Base-by-base conservation (phyloP, 352 stramenopile genomes). In the Globisporangium lucens region DNA sequence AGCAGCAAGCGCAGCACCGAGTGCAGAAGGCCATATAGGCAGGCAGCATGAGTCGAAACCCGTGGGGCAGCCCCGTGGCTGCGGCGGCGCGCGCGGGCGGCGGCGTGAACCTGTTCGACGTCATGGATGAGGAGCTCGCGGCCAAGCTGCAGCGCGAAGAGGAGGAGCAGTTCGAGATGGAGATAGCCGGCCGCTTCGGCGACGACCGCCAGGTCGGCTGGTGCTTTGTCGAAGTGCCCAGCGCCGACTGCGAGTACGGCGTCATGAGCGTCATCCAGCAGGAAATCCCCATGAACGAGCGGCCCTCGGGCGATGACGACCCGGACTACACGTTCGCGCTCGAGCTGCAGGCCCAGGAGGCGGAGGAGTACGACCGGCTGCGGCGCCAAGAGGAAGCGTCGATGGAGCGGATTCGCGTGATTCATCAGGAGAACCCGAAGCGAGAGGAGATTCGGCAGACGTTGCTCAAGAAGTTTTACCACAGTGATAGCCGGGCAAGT, bases 211-310 rank as follows among this genome's bases (percentile, higher is more conserved):
- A 86, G 59, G 82, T 78, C 0, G 83, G 79, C 58, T 91, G 81
- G 81, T 91, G 83, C 59, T 91, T 91, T 63, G 81, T 91, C 67
- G 83, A 91, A 67, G 83, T 91, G 20, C 81, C 83, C n/a, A 87
- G 79, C 64, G 63, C 71, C 2, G 79, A 75, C 62, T 66, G 65
- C 66, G 72, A 83, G 36, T 77, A 77, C 58, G 83, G 83, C 66
- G 81, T 85, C 69, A 91, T 91, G 83, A 90, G 81, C 63, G 81
- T 89, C 66, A 75, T 90, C 15, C 79, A 91, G 60, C 83, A 91
- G 70, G 79, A 91, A 62, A 78, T 91, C 30, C 77, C 79, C 41
- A 75, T 81, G 47, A 69, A 82, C 60, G 71, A 84, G 62, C 70
- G 75, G 30, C 55, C 69, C 2, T 33, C 63, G 29, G 56, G 46